Base-by-base conservation (phyloP, 2,329 filamentous ascomycete genomes). In the Botrytis galanthina region DNA sequence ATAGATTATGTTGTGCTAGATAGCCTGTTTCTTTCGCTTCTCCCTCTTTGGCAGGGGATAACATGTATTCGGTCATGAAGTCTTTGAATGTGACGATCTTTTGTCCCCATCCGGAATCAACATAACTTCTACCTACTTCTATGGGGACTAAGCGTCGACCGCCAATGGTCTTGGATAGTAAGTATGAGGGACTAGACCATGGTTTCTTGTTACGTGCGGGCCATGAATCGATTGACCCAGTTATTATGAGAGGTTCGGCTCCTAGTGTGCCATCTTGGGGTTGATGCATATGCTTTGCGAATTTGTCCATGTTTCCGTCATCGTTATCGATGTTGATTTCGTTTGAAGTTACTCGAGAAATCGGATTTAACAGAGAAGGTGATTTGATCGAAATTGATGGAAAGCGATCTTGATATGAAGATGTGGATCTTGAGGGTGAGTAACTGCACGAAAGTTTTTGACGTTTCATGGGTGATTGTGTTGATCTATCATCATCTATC, bases 1-100 rank as follows among this genome's bases (percentile, higher is more conserved):
- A 91, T 51, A 99, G 87, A 77, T 95, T 90, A 83, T 98, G 94
- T 80, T 99, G 96, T 14, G 96, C 96, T 62, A 99, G 89, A 81
- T 99, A 99, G 20, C 91, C 93, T 18, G 87, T 89, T n/a, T 76
- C 73, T 48, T 16, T 46, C 16, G 62, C 72, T 10, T n/a, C 64
- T n/a, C 39, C n/a, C 4, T 59, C 14, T 1, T 46, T 60, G 6
- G 61, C 26, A 1, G 67, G 37, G 4, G 39, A 20, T 10, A 77
- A 71, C 59, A 81, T 77, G 42, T 80, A 80, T 22, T 79, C 51
- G 8, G 84, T 77, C 66, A 97, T 83, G 76, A 98, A 97, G 0
- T 91, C 84, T 8, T 84, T 83, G 78, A 98, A 97, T 0, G 88
- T 85, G 67, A 97, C 87, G 39, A 98, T 89, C 72, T 90, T 88